These are phyloP conservation scores for Solanum sitiens DNA, from an alignment of 257 asterid species.

Conservation along the genomic window DNA sequence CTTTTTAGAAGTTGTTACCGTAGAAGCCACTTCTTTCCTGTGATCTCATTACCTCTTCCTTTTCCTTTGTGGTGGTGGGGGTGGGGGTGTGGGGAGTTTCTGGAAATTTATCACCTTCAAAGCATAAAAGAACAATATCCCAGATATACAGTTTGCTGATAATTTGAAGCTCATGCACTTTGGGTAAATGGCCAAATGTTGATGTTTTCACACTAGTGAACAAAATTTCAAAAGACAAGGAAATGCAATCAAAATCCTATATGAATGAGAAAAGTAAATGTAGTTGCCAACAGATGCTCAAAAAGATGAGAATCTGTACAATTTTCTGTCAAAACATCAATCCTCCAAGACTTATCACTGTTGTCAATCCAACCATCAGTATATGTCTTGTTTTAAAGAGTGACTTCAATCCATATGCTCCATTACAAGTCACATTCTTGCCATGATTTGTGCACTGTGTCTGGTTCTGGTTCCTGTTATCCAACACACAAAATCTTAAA, in stretches of 20 bases:
- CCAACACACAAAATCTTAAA: not conserved
- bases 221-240: not conserved
- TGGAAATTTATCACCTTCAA: not conserved
- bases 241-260: not conserved
- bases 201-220: not conserved
- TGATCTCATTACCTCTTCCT: not conserved
- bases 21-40: not conserved
- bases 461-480: conserved; percentile 43
- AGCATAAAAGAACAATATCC: not conserved
- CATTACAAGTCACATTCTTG: conserved; percentile 28
- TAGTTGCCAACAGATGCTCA: not conserved
- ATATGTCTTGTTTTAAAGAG: conserved; percentile 13
- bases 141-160: not conserved
- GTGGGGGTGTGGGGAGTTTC: not conserved
- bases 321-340: not conserved
- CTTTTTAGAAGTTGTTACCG: not conserved
- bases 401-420: conserved; percentile 13
- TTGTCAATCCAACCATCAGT: conserved; percentile 13
- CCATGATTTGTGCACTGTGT: conserved; percentile 52
- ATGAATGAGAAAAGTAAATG: not conserved
- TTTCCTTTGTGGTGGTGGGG: not conserved
- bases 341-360: conserved; percentile 9
- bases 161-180: not conserved
- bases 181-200: not conserved
- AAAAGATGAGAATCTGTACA: not conserved